These are phyloP conservation scores for Clonostachys rosea DNA, from an alignment of 2,329 filamentous ascomycete species.

Conservation along the genomic window DNA sequence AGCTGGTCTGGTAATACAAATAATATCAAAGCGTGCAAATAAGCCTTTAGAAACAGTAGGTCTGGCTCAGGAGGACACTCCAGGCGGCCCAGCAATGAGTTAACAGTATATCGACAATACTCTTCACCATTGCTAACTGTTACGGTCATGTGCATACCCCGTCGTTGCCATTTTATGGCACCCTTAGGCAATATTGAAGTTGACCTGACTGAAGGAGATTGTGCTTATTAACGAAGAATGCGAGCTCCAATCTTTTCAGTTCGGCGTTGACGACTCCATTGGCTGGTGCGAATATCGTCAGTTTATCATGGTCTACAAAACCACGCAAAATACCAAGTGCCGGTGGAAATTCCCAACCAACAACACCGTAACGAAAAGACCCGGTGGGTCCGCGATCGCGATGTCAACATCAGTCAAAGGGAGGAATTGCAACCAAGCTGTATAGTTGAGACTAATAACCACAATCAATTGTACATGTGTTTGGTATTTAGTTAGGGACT, in stretches of 20 bases:
- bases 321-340: not conserved
- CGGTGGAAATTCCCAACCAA: no score
- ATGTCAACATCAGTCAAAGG: no score
- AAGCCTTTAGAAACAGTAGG: constrained; percentile 50
- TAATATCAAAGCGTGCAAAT: constrained; percentile 57
- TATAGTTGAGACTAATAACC: no score
- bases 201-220: not conserved
- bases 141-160: constrained; percentile 15
- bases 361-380: no score
- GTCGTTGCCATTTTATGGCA: not conserved
- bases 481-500: no score
- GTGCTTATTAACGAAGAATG: no score
- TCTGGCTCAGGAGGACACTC: constrained; percentile 51
- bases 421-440: no score
- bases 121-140: constrained; percentile 13
- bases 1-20: constrained; percentile 51
- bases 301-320: not conserved
- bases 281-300: constrained; percentile 18
- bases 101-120: constrained; percentile 47
- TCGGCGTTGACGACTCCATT: no score
- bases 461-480: no score
- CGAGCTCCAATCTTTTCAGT: no score
- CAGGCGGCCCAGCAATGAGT: constrained; percentile 48
- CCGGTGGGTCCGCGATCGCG: no score
- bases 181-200: not conserved